phyloP scores from a whole-genome alignment of 805 yeast species.

The Myxozyma melibiosi region DNA sequence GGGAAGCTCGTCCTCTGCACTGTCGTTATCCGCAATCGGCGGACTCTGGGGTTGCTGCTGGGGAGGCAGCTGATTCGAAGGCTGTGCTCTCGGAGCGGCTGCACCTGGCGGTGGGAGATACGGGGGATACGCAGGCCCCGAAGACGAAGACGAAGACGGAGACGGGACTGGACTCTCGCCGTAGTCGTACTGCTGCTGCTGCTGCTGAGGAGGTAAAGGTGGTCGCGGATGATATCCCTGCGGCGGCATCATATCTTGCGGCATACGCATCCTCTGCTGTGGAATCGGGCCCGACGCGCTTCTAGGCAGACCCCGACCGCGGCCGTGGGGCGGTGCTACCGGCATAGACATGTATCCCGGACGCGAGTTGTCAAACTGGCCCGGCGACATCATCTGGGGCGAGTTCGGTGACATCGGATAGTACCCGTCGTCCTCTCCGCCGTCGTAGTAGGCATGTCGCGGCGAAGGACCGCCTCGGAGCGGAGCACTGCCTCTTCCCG shows the following conservation, averaged over 20 bases:
- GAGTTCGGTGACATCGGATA: neutral
- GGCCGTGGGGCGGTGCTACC: constrained; percentile 14
- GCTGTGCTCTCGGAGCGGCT: too few species aligned
- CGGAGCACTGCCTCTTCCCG: neutral
- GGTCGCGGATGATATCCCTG: neutral
- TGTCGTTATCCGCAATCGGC: too few species aligned
- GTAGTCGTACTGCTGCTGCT: constrained; percentile 3
- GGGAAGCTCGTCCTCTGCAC: too few species aligned
- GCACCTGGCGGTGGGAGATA: too few species aligned
- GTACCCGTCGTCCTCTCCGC: constrained; percentile 17
- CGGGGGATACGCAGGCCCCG: too few species aligned
- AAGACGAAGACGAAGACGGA: too few species aligned
- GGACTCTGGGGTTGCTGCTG: too few species aligned
- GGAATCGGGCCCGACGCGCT: constrained; percentile 5
- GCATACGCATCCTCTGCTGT: neutral
- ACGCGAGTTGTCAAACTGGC: constrained; percentile 1
- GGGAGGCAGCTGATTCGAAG: too few species aligned
- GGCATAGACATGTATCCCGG: constrained; percentile 11
- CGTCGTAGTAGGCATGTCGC: constrained; percentile 6
- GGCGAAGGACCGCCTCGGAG: neutral
- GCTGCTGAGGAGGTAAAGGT: neutral
- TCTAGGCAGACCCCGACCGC: constrained; percentile 8
- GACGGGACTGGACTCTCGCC: too few species aligned
- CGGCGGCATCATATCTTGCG: neutral
- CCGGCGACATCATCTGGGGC: constrained; percentile 6